These are phyloP conservation scores for Neocucurbitaria cava DNA, from an alignment of 2,329 filamentous ascomycete genomes.

Conservation along the genomic window DNA sequence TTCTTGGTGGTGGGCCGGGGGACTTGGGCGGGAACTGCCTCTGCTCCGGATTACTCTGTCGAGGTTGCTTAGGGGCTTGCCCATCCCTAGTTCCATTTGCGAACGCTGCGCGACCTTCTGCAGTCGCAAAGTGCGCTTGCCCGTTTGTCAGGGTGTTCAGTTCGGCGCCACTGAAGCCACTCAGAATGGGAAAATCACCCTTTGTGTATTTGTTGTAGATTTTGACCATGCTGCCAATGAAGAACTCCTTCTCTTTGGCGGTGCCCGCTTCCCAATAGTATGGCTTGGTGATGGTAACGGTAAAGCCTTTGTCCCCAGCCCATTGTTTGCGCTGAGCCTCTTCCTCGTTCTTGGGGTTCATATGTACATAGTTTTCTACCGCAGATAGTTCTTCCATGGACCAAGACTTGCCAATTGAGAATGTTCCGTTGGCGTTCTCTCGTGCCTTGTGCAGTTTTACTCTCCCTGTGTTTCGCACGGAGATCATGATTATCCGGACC, in stretches of 20 bases:
- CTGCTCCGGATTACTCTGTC: constrained; percentile 24
- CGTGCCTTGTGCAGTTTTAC: constrained; percentile 97
- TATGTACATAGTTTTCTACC: constrained; percentile 81
- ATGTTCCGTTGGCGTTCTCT: constrained; percentile 91
- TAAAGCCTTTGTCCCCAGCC: constrained; percentile 84
- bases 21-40: constrained; percentile 30
- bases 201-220: constrained; percentile 93
- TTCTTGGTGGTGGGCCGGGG: constrained; percentile 26
- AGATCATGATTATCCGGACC: constrained; percentile 87
- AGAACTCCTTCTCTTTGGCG: constrained; percentile 97
- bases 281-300: constrained; percentile 87
- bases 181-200: constrained; percentile 72
- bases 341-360: constrained; percentile 63
- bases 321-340: constrained; percentile 71
- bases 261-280: constrained; percentile 98
- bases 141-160: constrained; percentile 74
- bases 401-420: constrained; percentile 99
- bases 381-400: constrained; percentile 86
- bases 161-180: constrained; percentile 83
- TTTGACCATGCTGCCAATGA: constrained; percentile 94
- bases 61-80: constrained; percentile 18
- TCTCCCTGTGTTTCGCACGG: constrained; percentile 88
- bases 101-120: constrained; percentile 32
- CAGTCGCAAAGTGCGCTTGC: constrained; percentile 39
- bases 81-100: constrained; percentile 11